Evolutionary conservation across 2,329 filamentous ascomycete species (phyloP).

Genomic region (Ambrosiella beaveri): DNA sequence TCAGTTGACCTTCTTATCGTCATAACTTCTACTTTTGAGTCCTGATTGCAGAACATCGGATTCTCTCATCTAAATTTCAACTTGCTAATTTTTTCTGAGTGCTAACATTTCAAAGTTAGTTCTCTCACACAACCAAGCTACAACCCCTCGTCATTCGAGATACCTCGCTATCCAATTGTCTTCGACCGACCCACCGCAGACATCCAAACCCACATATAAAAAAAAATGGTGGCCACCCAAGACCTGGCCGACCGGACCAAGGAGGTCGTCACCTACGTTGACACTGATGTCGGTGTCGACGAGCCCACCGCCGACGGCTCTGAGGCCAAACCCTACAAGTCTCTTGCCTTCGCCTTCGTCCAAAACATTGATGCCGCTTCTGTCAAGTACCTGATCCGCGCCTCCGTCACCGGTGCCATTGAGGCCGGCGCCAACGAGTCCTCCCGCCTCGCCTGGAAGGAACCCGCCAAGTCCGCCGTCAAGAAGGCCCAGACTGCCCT

Average conservation of each 20-base stretch:
- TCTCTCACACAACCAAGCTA: neutral
- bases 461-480: slow-evolving; percentile 62
- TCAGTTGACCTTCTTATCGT: neutral
- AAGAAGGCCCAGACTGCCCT: slow-evolving; percentile 69
- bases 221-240: slow-evolving; percentile 27
- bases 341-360: slow-evolving; percentile 60
- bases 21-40: neutral
- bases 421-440: slow-evolving; percentile 45
- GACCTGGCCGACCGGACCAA: slow-evolving; percentile 35
- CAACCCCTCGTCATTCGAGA: neutral
- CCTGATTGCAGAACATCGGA: neutral
- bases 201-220: neutral
- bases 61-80: neutral
- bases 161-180: neutral
- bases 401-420: slow-evolving; percentile 44
- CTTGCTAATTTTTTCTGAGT: neutral
- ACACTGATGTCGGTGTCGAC: slow-evolving; percentile 64
- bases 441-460: slow-evolving; percentile 56
- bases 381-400: slow-evolving; percentile 49
- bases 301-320: slow-evolving; percentile 49
- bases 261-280: slow-evolving; percentile 47
- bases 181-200: neutral
- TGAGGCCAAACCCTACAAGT: slow-evolving; percentile 63
- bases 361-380: slow-evolving; percentile 43
- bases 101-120: neutral